Conservation (phyloP, 1,284 basidiomycete genomes). For the Inonotus obliquus region DNA sequence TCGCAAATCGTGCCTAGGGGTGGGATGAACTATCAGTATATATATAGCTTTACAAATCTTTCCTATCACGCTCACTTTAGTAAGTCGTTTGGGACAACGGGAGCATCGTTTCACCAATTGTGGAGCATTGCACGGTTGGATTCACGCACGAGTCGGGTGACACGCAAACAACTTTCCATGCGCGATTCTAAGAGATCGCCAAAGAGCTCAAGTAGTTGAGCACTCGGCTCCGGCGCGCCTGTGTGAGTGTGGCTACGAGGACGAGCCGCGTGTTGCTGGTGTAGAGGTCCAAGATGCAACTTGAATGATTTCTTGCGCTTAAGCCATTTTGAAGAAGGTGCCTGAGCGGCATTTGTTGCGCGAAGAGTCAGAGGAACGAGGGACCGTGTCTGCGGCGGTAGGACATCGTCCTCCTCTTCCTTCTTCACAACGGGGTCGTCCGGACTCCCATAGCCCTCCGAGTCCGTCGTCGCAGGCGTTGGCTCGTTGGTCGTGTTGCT, state of each 20-base stretch:
- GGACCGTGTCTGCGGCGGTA: background rate
- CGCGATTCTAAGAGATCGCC: constrained; percentile 66
- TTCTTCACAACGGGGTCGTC: constrained; percentile 7
- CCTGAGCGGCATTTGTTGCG: constrained; percentile 21
- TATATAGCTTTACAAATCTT: background rate
- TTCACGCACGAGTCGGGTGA: constrained; percentile 54
- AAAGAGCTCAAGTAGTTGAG: constrained; percentile 61
- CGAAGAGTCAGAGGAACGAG: constrained; percentile 15
- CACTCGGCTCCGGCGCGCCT: constrained; percentile 33
- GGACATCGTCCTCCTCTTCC: constrained; percentile 10
- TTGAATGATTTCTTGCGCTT: constrained; percentile 45
- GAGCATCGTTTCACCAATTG: constrained; percentile 1
- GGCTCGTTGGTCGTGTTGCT: constrained; percentile 21
- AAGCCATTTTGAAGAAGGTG: constrained; percentile 33
- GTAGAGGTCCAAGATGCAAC: constrained; percentile 42
- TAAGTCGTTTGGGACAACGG: background rate
- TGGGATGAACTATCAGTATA: background rate
- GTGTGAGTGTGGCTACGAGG: constrained; percentile 17
- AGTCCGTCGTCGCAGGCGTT: constrained; percentile 9
- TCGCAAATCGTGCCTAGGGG: background rate
- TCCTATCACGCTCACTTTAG: background rate
- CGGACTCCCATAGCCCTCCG: background rate
- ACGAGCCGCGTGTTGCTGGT: constrained; percentile 24
- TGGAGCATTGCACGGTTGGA: constrained; percentile 32
- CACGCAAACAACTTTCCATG: constrained; percentile 67